A percentile compares a stretch with the other conserved stretches of the same genome.
Evolutionary conservation across 1,284 basidiomycete species (phyloP).

Genomic region (Ganoderma multipileum): DNA sequence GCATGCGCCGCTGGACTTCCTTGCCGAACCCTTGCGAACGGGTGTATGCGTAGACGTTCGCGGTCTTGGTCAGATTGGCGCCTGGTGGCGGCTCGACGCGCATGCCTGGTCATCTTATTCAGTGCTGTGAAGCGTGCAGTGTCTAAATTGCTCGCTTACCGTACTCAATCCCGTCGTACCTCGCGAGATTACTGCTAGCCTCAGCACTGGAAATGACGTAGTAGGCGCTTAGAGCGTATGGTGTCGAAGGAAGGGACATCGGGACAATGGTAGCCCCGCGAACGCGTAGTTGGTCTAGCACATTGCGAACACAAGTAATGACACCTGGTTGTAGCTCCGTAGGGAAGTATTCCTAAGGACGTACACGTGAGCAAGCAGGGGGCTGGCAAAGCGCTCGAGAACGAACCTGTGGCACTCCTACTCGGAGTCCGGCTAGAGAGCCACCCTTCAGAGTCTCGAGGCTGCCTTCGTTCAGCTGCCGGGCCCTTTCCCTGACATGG

Average conservation of each 20-base stretch:
- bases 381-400: constrained; percentile 36
- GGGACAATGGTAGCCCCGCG: constrained; percentile 77
- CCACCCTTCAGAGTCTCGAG: constrained; percentile 25
- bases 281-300: constrained; percentile 57
- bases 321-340: constrained; percentile 65
- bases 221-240: constrained; percentile 89
- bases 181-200: constrained; percentile 91
- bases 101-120: constrained; percentile 46
- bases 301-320: constrained; percentile 51
- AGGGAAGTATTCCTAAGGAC: constrained; percentile 81
- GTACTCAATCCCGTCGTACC: constrained; percentile 88
- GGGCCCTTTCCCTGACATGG: constrained; percentile 47
- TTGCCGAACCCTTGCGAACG: constrained; percentile 78
- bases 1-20: constrained; percentile 88
- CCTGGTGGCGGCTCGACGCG: constrained; percentile 52
- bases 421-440: constrained; percentile 52
- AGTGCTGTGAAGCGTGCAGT: not conserved
- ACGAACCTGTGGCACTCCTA: constrained; percentile 61
- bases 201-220: constrained; percentile 96
- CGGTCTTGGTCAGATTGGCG: constrained; percentile 51
- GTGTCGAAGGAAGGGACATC: constrained; percentile 81
- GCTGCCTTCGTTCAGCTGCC: constrained; percentile 23
- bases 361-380: not conserved
- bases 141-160: constrained; percentile 47
- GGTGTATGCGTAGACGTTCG: constrained; percentile 62